phyloP scores from a whole-genome alignment of 306 rosid species.

The Trifolium fragiferum region DNA sequence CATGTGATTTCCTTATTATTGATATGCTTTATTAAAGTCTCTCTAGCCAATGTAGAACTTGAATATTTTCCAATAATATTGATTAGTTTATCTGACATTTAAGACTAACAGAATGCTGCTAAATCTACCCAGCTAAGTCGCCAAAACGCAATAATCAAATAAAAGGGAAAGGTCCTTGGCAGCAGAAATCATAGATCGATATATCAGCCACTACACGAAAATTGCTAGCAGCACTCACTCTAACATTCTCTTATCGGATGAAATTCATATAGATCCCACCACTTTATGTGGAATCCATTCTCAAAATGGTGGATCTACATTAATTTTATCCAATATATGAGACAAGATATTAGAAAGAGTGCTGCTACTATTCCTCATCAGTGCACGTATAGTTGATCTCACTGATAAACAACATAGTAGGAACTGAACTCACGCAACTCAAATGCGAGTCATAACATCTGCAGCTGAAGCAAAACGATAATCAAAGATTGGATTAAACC shows the following conservation, averaged over 20 bases:
- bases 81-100: background rate
- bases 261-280: background rate
- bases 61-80: too few species aligned
- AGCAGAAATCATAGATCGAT: background rate
- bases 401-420: background rate
- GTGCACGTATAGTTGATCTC: background rate
- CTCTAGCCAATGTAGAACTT: background rate
- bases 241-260: background rate
- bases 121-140: background rate
- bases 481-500: background rate
- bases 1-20: too few species aligned
- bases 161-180: background rate
- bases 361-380: background rate
- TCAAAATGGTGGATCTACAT: background rate
- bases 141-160: background rate
- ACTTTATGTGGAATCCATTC: background rate
- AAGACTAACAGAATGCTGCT: background rate
- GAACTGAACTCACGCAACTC: background rate
- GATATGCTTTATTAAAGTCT: background rate
- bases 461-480: background rate
- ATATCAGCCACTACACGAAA: background rate
- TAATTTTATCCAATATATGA: background rate
- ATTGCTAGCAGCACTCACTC: background rate
- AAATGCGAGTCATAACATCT: background rate
- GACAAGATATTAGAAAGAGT: too few species aligned